These are phyloP conservation scores for Penicillium canariense DNA, from an alignment of 495 filamentous ascomycete genomes.

Conservation along the genomic window DNA sequence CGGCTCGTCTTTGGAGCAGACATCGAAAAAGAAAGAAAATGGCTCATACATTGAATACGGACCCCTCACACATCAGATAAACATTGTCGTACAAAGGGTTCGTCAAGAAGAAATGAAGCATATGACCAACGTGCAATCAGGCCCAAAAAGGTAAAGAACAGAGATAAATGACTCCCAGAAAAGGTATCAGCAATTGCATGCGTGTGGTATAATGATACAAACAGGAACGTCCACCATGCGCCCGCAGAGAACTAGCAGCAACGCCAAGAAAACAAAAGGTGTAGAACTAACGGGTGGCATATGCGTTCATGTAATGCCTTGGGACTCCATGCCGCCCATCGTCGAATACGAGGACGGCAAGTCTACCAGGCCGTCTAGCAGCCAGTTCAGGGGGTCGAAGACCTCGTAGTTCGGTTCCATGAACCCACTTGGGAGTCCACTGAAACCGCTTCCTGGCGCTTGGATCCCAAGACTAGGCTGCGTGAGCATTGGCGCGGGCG, in stretches of 20 bases:
- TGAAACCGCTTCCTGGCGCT: conserved; percentile 34
- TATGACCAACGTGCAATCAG: not conserved
- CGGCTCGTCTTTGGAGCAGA: too few relatives aligned
- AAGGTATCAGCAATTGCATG: conserved; percentile 24
- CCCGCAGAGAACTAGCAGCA: conserved; percentile 10
- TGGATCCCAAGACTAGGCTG: conserved; percentile 36
- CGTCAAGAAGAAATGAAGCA: conserved; percentile 12
- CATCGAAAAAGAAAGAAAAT: too few relatives aligned
- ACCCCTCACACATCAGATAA: not conserved
- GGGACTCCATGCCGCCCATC: conserved; percentile 40
- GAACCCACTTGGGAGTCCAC: conserved; percentile 51
- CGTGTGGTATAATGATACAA: conserved; percentile 35
- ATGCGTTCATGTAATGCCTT: conserved; percentile 33
- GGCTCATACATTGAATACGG: not conserved
- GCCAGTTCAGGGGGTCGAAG: conserved; percentile 88
- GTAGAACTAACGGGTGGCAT: not conserved
- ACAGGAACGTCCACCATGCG: conserved; percentile 15
- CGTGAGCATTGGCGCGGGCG: conserved; percentile 40
- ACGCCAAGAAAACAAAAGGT: conserved; percentile 12
- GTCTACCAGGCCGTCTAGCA: conserved; percentile 79
- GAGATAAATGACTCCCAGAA: conserved; percentile 9
- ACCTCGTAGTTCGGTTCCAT: conserved; percentile 72
- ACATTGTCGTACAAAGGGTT: conserved; percentile 5
- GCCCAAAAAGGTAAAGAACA: conserved; percentile 4
- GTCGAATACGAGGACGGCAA: conserved; percentile 61